Evolutionary conservation across 129 eudicot species (phyloP).

Genomic region (Arctium minus): DNA sequence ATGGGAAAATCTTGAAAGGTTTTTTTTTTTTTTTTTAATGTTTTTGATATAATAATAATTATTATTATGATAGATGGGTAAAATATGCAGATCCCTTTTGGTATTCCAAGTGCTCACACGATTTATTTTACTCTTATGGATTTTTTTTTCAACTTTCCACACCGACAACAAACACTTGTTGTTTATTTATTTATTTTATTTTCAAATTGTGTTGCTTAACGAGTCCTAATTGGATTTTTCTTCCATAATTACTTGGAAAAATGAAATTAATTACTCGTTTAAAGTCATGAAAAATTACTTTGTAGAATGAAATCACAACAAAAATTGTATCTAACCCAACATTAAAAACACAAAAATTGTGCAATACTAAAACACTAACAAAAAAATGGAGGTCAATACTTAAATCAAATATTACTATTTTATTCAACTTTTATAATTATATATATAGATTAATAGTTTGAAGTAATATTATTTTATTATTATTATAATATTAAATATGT

Average conservation of each 20-base stretch:
- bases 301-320: too few relatives aligned
- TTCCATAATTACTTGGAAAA: conserved; percentile 11
- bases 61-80: neutral
- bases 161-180: conserved; percentile 21
- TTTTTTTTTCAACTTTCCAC: conserved; percentile 20
- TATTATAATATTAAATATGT: too few relatives aligned
- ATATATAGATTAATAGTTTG: too few relatives aligned
- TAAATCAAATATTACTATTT: too few relatives aligned
- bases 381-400: too few relatives aligned
- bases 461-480: too few relatives aligned
- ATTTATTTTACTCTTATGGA: conserved; percentile 9
- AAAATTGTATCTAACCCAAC: too few relatives aligned
- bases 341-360: too few relatives aligned
- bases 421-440: too few relatives aligned
- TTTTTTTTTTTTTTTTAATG: neutral
- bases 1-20: conserved; percentile 20
- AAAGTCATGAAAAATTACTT: too few relatives aligned
- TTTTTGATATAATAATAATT: conserved; percentile 6
- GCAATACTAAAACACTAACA: too few relatives aligned
- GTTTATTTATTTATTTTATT: neutral
- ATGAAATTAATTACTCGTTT: neutral
- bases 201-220: conserved; percentile 30
- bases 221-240: neutral
- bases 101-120: conserved; percentile 33
- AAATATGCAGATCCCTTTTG: conserved; percentile 19